A percentile compares a stretch with the other conserved stretches of the same genome.
Evolutionary conservation across 2,329 filamentous ascomycete species (phyloP).

Genomic region (Dactylellina cionopaga): DNA sequence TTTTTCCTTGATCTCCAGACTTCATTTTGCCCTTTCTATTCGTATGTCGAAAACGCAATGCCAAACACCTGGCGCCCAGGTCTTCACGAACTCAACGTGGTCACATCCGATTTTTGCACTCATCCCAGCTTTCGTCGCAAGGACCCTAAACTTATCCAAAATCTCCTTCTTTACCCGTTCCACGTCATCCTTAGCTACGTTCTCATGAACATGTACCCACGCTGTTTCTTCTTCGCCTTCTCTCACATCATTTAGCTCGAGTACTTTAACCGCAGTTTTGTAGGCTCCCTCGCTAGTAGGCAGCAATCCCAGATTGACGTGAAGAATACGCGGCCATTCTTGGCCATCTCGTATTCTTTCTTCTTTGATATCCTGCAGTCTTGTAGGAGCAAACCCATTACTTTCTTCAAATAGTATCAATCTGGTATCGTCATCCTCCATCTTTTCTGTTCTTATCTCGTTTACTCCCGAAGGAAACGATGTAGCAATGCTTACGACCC

Average conservation of each 20-base stretch:
- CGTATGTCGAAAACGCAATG: slow-evolving; percentile 73
- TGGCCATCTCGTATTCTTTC: not conserved
- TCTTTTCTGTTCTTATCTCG: too few relatives aligned
- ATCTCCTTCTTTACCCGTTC: slow-evolving; percentile 58
- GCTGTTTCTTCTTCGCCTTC: slow-evolving; percentile 58
- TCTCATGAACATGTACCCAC: slow-evolving; percentile 75
- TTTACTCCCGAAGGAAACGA: slow-evolving; percentile 60
- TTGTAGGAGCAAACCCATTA: slow-evolving; percentile 67
- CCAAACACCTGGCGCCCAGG: slow-evolving; percentile 75
- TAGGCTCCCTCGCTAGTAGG: slow-evolving; percentile 69
- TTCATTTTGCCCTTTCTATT: too few relatives aligned
- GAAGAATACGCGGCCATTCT: slow-evolving; percentile 60
- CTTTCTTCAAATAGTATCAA: slow-evolving; percentile 77
- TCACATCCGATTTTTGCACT: slow-evolving; percentile 58
- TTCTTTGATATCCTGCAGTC: slow-evolving; percentile 61
- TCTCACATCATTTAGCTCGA: slow-evolving; percentile 54
- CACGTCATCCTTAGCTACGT: slow-evolving; percentile 69
- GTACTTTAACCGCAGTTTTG: slow-evolving; percentile 65
- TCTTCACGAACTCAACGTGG: slow-evolving; percentile 74
- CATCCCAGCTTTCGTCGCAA: slow-evolving; percentile 29
- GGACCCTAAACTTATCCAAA: slow-evolving; percentile 34
- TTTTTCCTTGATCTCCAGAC: not conserved
- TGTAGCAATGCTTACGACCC: slow-evolving; percentile 69
- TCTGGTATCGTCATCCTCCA: slow-evolving; percentile 60
- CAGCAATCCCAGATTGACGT: slow-evolving; percentile 73